A percentile compares a stretch with the other conserved stretches of the same genome.
phyloP scores from a whole-genome alignment of 2,329 filamentous ascomycete species.

The Aspergillus melleus region DNA sequence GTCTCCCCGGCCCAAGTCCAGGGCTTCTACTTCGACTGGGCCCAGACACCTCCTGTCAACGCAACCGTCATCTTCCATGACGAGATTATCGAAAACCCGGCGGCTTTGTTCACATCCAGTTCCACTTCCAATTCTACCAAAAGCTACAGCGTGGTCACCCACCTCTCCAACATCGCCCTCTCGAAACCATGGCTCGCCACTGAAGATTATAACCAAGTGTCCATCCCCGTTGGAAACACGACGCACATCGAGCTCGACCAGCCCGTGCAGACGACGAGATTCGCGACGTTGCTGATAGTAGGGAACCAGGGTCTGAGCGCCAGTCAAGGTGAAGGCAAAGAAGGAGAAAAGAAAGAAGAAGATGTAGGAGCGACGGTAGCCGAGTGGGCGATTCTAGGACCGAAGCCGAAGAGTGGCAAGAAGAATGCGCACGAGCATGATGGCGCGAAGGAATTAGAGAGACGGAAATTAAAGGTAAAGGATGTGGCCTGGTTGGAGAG shows the following conservation, averaged over 20 bases:
- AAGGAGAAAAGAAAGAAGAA: constrained; percentile 20
- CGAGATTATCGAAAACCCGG: constrained; percentile 30
- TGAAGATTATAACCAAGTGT: constrained; percentile 35
- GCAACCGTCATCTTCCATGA: constrained; percentile 60
- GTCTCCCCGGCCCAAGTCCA: constrained; percentile 29
- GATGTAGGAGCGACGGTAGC: constrained; percentile 49
- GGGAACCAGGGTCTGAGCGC: constrained; percentile 40
- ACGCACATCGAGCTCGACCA: constrained; percentile 40
- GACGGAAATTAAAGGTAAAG: constrained; percentile 17
- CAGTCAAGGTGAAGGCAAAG: constrained; percentile 5
- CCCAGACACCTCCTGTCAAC: constrained; percentile 53
- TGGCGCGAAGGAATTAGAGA: not conserved
- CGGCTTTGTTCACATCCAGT: not conserved
- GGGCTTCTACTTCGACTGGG: constrained; percentile 62
- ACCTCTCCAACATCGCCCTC: constrained; percentile 32
- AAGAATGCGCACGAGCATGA: too few species aligned
- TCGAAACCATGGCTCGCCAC: constrained; percentile 40
- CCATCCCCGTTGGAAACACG: constrained; percentile 41
- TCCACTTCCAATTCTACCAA: not conserved
- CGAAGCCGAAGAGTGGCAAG: constrained; percentile 6
- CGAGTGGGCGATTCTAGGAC: constrained; percentile 47
- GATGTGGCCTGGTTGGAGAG: constrained; percentile 9
- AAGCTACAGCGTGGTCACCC: constrained; percentile 23
- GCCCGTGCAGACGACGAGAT: constrained; percentile 37
- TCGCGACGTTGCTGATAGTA: constrained; percentile 45